Base-by-base conservation (phyloP, 441 rosid genomes). In the Sinapis alba region DNA sequence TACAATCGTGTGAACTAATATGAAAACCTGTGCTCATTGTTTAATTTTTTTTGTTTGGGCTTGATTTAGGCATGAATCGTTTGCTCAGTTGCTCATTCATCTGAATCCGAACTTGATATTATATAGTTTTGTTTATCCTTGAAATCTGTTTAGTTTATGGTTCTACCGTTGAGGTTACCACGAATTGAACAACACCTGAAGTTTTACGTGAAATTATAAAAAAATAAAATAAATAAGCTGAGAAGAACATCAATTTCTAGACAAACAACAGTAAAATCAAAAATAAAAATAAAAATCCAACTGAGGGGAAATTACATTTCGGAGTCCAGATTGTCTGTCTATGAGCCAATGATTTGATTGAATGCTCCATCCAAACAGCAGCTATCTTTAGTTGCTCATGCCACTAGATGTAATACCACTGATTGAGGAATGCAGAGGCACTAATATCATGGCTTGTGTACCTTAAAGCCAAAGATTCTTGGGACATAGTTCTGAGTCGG, bases 391-490 rank as follows among this genome's bases (percentile, higher is more conserved):
- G 18, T 58, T 51, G 62, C 62, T 11, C 15, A 23, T 23, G 64
- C 51, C 36, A 56, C 62, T 10, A 57, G 38, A 63, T 23, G 65
- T 45, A 59, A 16, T 50, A 26, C 59, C 63, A 45, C 0, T 15
- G 51, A 34, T 38, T 60, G 69, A 58, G 45, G 26, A 23, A 13
- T n/a, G 68, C 20, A 73, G 71, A 45, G 4, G 51, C 63, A 8
- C 1, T 63, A 4, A 23, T 18, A 23, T 80, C 81, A 72, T 67
- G 77, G 74, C 60, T 85, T 93, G 86, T 90, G 96, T 26, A 95
- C 80, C 90, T 95, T 95, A 80, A 95, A 95, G 71, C 97, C 99
- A 66, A 91, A 93, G 74, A 95, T 92, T 86, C 90, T 88, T 7
- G 95, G 98, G 32, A 86, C 86, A 27, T 89, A 95, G 78, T 79